Evolutionary conservation across 495 filamentous ascomycete species (phyloP).

Genomic region (Tuber melanosporum): DNA sequence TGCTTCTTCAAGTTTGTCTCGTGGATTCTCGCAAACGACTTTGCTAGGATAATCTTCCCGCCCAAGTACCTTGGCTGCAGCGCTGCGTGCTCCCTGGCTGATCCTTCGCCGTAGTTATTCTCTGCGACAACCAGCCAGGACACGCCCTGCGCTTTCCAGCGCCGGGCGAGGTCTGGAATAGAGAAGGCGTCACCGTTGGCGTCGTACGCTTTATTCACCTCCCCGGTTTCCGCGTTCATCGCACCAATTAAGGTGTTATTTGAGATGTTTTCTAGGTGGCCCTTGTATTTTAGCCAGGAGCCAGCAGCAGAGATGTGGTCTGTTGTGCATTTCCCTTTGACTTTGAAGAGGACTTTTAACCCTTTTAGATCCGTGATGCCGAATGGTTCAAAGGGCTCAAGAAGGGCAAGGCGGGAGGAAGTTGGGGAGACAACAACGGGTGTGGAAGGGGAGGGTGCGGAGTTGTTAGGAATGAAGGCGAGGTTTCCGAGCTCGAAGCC

Average conservation of each 20-base stretch:
- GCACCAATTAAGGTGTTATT: conserved; percentile 95
- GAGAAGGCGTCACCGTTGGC: conserved; percentile 57
- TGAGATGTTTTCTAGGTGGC: conserved; percentile 93
- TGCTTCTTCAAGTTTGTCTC: conserved; percentile 99
- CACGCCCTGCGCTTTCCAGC: conserved; percentile 65
- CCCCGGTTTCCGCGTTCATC: conserved; percentile 80
- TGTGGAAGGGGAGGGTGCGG: conserved; percentile 58
- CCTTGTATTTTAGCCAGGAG: conserved; percentile 98
- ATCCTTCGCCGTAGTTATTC: conserved; percentile 96
- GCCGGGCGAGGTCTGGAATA: conserved; percentile 78
- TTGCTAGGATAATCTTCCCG: conserved; percentile 76
- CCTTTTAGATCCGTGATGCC: conserved; percentile 64
- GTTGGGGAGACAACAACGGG: conserved; percentile 71
- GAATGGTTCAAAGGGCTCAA: conserved; percentile 88
- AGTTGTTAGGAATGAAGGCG: conserved; percentile 63
- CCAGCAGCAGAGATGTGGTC: conserved; percentile 97
- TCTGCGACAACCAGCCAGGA: conserved; percentile 93
- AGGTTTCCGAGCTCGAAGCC: conserved; percentile 79
- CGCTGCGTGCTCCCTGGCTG: conserved; percentile 92
- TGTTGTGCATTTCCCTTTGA: conserved; percentile 94
- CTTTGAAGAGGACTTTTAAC: conserved; percentile 81
- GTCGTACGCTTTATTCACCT: conserved; percentile 86
- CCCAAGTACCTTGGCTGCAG: conserved; percentile 91
- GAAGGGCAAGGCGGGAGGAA: conserved; percentile 77
- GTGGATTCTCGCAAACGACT: conserved; percentile 93